A percentile compares a stretch with the other conserved stretches of the same genome.
Evolutionary conservation across 1,139 yeast species (phyloP).

Genomic region (Tardiomyces blankii): DNA sequence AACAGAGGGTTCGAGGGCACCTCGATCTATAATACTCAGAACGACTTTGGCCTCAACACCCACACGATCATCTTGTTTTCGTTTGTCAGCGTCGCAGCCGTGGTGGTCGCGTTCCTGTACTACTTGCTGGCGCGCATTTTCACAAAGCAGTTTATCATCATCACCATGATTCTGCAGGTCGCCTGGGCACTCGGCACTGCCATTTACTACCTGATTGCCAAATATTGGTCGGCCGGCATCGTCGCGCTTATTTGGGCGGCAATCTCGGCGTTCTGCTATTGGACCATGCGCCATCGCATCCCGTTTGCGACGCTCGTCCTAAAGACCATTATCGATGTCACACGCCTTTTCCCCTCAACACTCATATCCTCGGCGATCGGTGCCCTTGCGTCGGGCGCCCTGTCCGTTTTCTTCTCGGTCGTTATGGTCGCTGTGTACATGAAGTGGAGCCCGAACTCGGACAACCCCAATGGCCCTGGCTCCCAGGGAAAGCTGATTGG

Average conservation of each 20-base stretch:
- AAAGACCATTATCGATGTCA: slow-evolving; percentile 63
- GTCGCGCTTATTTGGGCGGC: slow-evolving; percentile 46
- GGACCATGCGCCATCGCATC: slow-evolving; percentile 61
- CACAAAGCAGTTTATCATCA: slow-evolving; percentile 57
- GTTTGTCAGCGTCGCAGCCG: slow-evolving; percentile 51
- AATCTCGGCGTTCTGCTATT: slow-evolving; percentile 62
- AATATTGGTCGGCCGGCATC: slow-evolving; percentile 69
- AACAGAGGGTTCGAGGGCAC: slow-evolving; percentile 50
- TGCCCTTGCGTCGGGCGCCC: slow-evolving; percentile 49
- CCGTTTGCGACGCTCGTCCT: slow-evolving; percentile 66
- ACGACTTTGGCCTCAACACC: slow-evolving; percentile 54
- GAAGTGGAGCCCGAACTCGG: slow-evolving; percentile 45
- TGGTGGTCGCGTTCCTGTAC: slow-evolving; percentile 47
- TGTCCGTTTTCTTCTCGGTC: slow-evolving; percentile 53
- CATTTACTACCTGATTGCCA: slow-evolving; percentile 46
- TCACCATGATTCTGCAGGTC: slow-evolving; percentile 59
- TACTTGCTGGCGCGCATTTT: slow-evolving; percentile 50
- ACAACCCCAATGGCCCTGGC: slow-evolving; percentile 54
- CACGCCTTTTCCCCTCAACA: slow-evolving; percentile 61
- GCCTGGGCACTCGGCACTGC: slow-evolving; percentile 65
- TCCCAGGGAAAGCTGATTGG: slow-evolving; percentile 61
- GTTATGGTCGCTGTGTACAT: slow-evolving; percentile 68
- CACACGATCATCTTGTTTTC: slow-evolving; percentile 63
- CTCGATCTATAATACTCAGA: slow-evolving; percentile 46
- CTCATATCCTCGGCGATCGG: slow-evolving; percentile 56